Percentiles rank a stretch among this genome's conserved stretches.
phyloP scores from a whole-genome alignment of 305 asterid species.

The Petunia hybrid region DNA sequence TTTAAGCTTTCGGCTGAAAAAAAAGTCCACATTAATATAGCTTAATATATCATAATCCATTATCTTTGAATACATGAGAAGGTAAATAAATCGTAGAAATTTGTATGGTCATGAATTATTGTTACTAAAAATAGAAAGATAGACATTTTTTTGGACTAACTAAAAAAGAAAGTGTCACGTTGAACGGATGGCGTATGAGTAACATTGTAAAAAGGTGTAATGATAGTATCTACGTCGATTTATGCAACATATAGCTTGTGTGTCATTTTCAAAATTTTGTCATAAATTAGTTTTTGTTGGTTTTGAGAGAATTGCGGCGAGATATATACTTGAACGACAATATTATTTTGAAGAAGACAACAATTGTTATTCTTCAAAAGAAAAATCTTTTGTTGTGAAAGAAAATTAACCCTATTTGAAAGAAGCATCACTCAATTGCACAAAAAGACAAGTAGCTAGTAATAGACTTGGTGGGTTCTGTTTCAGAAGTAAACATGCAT shows the following conservation, averaged over 20 bases:
- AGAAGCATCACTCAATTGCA: not conserved
- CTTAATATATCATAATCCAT: not conserved
- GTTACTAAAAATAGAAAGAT: too few species aligned
- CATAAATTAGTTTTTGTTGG: not conserved
- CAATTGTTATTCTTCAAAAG: not conserved
- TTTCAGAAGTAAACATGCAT: not conserved
- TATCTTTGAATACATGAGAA: not conserved
- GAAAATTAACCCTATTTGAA: not conserved
- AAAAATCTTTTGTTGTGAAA: not conserved
- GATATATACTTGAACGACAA: not conserved
- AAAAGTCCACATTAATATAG: not conserved
- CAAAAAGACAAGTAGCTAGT: not conserved
- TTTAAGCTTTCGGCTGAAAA: conserved; percentile 69
- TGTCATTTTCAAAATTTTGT: not conserved
- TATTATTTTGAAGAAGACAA: not conserved
- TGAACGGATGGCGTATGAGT: too few species aligned
- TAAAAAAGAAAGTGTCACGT: too few species aligned
- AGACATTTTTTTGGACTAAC: too few species aligned
- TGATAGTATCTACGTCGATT: too few species aligned
- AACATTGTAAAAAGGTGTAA: too few species aligned
- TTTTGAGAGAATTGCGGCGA: not conserved
- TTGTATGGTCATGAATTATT: too few species aligned
- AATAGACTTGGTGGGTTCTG: not conserved
- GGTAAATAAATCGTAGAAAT: not conserved
- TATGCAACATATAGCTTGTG: not conserved